Evolutionary conservation across 192 early-diverging fungal genomes (phyloP).

Genomic region (Lunasporangiospora selenospora): DNA sequence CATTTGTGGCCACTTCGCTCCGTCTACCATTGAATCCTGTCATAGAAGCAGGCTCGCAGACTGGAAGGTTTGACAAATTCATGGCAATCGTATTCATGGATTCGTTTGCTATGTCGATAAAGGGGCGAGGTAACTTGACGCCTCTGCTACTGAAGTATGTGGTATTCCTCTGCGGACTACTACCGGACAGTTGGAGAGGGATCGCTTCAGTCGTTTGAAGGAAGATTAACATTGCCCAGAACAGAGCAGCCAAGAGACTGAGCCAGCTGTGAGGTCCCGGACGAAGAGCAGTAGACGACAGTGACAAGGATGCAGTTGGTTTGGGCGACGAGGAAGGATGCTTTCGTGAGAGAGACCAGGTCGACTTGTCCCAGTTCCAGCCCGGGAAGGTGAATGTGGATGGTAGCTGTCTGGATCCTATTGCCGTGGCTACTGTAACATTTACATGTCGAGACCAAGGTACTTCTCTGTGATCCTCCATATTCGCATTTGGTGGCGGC

Average conservation of each 20-base stretch:
- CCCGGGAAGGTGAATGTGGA: too few species aligned
- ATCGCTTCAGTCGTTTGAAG: neutral
- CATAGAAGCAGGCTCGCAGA: slow-evolving; percentile 18
- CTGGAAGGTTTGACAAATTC: slow-evolving; percentile 25
- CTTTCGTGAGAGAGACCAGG: too few species aligned
- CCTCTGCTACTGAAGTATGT: too few species aligned
- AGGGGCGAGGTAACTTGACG: neutral
- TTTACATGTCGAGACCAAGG: too few species aligned
- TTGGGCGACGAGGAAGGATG: too few species aligned
- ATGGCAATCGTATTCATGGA: slow-evolving; percentile 12
- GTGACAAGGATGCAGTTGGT: too few species aligned
- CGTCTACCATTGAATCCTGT: slow-evolving; percentile 26
- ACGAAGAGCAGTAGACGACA: neutral
- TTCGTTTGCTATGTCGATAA: neutral
- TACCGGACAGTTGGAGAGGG: neutral
- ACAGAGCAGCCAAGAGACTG: neutral
- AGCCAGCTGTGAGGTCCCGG: neutral
- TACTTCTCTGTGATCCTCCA: too few species aligned
- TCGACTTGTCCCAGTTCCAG: too few species aligned
- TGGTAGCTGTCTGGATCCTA: too few species aligned
- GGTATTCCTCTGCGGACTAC: neutral
- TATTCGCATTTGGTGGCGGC: too few species aligned
- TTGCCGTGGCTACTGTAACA: too few species aligned
- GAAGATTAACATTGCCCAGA: neutral
- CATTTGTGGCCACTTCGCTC: neutral